Percentiles rank a stretch among this genome's conserved stretches.
phyloP scores from a whole-genome alignment of 495 filamentous ascomycete genomes.

The Talaromyces adpressus region DNA sequence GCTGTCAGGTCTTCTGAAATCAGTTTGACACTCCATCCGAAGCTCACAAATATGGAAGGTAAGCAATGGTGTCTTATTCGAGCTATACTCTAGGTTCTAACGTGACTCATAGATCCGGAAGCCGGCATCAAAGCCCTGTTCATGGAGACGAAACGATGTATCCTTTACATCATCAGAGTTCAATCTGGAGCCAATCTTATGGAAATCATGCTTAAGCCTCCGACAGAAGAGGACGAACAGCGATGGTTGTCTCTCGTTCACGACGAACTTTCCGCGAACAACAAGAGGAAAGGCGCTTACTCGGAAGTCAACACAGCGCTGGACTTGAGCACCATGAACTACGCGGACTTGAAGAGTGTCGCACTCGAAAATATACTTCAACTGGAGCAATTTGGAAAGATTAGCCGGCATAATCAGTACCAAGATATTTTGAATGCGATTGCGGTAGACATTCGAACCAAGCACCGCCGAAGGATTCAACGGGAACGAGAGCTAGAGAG shows the following conservation, averaged over 20 bases:
- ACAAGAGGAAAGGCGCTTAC: conserved; percentile 72
- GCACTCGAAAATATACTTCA: conserved; percentile 90
- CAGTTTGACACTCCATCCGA: conserved; percentile 82
- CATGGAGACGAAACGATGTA: conserved; percentile 96
- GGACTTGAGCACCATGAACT: conserved; percentile 85
- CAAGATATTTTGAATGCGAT: conserved; percentile 97
- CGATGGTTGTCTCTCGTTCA: conserved; percentile 75
- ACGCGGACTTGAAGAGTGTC: conserved; percentile 84
- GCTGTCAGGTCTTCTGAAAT: conserved; percentile 86
- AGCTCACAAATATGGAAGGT: conserved; percentile 80
- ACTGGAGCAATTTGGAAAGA: conserved; percentile 75
- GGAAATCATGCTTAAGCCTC: conserved; percentile 90
- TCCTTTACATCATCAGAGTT: conserved; percentile 95
- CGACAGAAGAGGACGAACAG: conserved; percentile 78
- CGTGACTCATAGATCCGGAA: conserved; percentile 61
- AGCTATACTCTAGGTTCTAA: not conserved
- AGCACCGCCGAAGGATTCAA: conserved; percentile 86
- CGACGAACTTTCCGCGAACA: conserved; percentile 71
- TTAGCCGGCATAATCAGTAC: conserved; percentile 88
- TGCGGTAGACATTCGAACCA: conserved; percentile 92
- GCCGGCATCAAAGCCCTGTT: conserved; percentile 85
- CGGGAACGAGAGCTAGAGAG: conserved; percentile 85
- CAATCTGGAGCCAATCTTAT: conserved; percentile 88
- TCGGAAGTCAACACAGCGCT: conserved; percentile 80
- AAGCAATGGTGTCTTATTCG: conserved; percentile 10